phyloP scores from a whole-genome alignment of 768 basidiomycete species.

The Nidularia pulvinata region DNA sequence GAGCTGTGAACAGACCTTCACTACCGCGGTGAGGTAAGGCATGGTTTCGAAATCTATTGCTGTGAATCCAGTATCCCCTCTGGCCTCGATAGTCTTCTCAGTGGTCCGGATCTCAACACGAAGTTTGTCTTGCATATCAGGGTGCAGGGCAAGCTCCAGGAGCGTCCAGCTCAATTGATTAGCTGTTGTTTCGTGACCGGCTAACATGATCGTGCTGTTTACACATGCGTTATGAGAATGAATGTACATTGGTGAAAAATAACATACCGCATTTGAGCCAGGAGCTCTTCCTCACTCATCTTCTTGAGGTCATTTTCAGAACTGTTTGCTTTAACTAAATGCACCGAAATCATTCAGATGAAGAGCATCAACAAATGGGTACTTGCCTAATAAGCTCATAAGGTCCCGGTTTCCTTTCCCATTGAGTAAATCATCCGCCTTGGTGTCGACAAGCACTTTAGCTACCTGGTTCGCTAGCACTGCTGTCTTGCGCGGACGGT shows the following conservation, averaged over 20 bases:
- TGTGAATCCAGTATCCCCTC: slow-evolving; percentile 34
- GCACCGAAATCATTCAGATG: background rate
- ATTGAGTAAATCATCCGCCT: slow-evolving; percentile 23
- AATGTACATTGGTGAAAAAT: slow-evolving; percentile 31
- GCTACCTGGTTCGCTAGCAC: slow-evolving; percentile 27
- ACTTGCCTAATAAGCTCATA: slow-evolving; percentile 40
- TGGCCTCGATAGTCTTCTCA: slow-evolving; percentile 27
- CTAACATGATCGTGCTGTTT: slow-evolving; percentile 47
- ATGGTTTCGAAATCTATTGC: slow-evolving; percentile 48
- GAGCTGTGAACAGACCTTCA: slow-evolving; percentile 30
- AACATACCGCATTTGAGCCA: slow-evolving; percentile 52
- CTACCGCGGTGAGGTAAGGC: slow-evolving; percentile 43
- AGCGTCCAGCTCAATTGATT: slow-evolving; percentile 60
- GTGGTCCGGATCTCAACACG: slow-evolving; percentile 56
- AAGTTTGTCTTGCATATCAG: slow-evolving; percentile 57
- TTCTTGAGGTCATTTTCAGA: slow-evolving; percentile 39
- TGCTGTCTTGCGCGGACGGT: slow-evolving; percentile 25
- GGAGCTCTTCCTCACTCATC: slow-evolving; percentile 47
- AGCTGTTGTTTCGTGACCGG: slow-evolving; percentile 64
- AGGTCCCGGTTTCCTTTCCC: slow-evolving; percentile 35
- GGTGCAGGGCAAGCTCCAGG: slow-evolving; percentile 58
- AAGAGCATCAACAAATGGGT: background rate
- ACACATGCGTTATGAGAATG: slow-evolving; percentile 38
- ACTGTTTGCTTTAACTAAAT: slow-evolving; percentile 52
- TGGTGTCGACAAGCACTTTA: slow-evolving; percentile 30